These are phyloP conservation scores for Petunia secreta DNA, from an alignment of 257 asterid genomes.

Conservation along the genomic window DNA sequence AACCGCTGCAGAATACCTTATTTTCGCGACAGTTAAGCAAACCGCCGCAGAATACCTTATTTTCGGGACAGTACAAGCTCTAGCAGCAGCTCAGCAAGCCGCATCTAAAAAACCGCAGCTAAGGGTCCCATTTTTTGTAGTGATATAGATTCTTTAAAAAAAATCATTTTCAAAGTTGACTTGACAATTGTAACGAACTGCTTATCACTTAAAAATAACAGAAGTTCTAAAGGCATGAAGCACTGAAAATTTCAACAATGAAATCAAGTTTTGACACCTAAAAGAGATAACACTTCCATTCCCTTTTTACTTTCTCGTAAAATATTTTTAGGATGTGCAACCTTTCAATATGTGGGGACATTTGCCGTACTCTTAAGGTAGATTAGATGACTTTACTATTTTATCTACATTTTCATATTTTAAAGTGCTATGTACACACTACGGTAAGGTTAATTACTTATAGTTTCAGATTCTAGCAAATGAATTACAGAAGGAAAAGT, in stretches of 20 bases:
- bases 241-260: background rate
- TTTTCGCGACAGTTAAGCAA: no score
- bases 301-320: background rate
- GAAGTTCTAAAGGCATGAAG: background rate
- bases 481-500: no score
- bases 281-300: background rate
- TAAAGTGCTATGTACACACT: no score
- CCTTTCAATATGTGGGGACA: background rate
- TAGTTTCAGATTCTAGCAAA: no score
- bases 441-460: no score
- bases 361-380: background rate
- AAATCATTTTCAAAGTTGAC: background rate
- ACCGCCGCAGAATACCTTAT: no score
- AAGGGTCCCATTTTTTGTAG: no score
- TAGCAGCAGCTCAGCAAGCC: no score
- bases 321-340: background rate
- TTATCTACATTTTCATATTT: no score
- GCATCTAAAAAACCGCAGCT: no score
- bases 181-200: background rate
- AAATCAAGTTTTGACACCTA: background rate
- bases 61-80: no score
- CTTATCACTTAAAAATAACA: background rate
- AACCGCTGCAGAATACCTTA: no score
- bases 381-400: background rate
- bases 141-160: background rate